Conservation (phyloP, 768 basidiomycete genomes). For the Mrakia hoshinonis region DNA sequence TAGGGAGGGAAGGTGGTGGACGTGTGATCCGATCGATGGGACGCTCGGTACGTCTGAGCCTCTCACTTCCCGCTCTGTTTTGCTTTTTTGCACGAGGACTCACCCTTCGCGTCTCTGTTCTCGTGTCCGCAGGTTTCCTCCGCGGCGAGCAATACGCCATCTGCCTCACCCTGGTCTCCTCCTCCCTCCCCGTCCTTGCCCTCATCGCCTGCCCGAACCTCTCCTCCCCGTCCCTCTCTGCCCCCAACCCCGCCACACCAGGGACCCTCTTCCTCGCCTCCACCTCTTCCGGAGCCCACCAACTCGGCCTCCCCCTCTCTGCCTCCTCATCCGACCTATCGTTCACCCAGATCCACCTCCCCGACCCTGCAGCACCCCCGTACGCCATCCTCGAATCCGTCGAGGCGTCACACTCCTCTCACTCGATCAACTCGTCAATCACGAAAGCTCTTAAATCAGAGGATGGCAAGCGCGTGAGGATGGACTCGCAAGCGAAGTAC, state of each 20-base stretch:
- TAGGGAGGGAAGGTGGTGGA: constrained; percentile 48
- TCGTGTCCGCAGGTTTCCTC: constrained; percentile 62
- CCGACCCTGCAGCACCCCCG: constrained; percentile 42
- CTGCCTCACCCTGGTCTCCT: constrained; percentile 73
- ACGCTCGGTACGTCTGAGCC: constrained; percentile 43
- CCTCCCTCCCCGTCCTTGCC: constrained; percentile 68
- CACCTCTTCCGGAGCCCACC: constrained; percentile 19
- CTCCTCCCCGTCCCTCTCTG: constrained; percentile 42
- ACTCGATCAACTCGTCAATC: constrained; percentile 69
- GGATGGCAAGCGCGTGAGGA: constrained; percentile 53
- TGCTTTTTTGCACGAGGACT: no score
- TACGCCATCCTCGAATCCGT: constrained; percentile 75
- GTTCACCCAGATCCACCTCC: constrained; percentile 48
- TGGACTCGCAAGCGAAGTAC: constrained; percentile 98
- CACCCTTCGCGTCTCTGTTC: neutral
- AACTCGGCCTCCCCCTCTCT: constrained; percentile 5
- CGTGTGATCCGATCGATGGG: constrained; percentile 79
- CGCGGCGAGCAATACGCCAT: constrained; percentile 89
- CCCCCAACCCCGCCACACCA: constrained; percentile 11
- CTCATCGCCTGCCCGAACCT: constrained; percentile 90
- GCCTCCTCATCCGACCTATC: neutral
- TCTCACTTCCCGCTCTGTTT: neutral
- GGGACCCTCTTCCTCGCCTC: constrained; percentile 29
- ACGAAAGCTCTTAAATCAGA: constrained; percentile 48
- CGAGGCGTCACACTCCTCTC: constrained; percentile 84